Conservation (phyloP, 108 stramenopile species). For the Nannochloropsis granulata region DNA sequence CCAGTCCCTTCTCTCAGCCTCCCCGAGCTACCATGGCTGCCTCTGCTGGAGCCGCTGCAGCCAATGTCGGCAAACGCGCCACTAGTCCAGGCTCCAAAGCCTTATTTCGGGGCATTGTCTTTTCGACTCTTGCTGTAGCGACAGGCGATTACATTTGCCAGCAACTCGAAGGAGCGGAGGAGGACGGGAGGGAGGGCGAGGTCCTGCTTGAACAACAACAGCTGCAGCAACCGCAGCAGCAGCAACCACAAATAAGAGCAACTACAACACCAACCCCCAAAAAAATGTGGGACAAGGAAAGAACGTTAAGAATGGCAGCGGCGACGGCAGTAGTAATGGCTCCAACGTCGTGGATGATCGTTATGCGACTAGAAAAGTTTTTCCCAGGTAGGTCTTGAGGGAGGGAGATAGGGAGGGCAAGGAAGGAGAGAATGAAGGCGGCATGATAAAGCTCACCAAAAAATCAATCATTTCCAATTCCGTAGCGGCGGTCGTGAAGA, state of each 20-base stretch:
- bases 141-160: neutral
- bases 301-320: neutral
- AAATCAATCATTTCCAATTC: no score
- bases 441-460: no score
- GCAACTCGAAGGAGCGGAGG: neutral
- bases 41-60: neutral
- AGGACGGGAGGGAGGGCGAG: neutral
- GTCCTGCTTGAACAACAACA: neutral
- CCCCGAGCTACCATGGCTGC: neutral
- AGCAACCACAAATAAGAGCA: neutral
- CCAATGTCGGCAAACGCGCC: neutral
- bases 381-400: no score
- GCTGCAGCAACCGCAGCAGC: neutral
- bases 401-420: no score
- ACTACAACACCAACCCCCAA: no score
- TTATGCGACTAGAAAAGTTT: no score
- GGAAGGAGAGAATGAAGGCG: no score
- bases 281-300: neutral
- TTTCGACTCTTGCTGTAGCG: neutral
- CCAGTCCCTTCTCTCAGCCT: no score
- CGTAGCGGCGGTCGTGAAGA: no score
- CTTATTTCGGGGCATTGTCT: neutral
- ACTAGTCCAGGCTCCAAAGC: neutral
- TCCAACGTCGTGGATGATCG: neutral
- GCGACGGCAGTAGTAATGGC: neutral